Conservation (phyloP, 2,329 filamentous ascomycete species). For the Diaporthe destruens region DNA sequence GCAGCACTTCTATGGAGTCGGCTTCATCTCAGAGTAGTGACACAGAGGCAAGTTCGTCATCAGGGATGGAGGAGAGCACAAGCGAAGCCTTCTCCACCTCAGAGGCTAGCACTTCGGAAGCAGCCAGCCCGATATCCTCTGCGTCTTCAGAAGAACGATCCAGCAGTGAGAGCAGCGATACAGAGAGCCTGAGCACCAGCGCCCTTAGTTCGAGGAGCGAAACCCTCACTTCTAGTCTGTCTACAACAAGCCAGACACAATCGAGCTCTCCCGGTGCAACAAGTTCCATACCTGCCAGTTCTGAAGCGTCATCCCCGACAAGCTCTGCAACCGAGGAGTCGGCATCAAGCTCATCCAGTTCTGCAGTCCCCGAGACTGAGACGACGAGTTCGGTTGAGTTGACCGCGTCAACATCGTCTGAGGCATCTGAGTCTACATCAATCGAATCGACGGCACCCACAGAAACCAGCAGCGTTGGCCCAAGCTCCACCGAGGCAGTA, state of each 20-base stretch:
- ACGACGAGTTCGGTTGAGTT: neutral
- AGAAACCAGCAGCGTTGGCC: neutral
- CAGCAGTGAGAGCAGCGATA: conserved; percentile 4
- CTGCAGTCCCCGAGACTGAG: neutral
- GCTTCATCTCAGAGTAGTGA: neutral
- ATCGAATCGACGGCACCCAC: neutral
- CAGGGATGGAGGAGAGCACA: neutral
- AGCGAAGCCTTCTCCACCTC: neutral
- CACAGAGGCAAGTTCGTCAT: neutral
- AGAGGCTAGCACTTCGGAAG: conserved; percentile 1
- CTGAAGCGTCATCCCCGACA: neutral
- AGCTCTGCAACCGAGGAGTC: neutral
- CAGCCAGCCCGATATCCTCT: neutral
- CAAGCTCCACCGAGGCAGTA: neutral
- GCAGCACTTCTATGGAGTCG: neutral
- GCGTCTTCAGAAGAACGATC: neutral
- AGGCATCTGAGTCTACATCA: neutral
- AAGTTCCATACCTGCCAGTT: neutral
- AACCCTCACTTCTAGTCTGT: neutral
- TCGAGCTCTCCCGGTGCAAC: conserved; percentile 4
- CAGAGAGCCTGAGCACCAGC: neutral
- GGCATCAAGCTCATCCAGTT: neutral
- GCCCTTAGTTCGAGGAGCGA: neutral
- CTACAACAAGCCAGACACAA: neutral
- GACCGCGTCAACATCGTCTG: neutral